Percentiles rank a stretch among this genome's conserved stretches.
phyloP scores from a whole-genome alignment of 805 yeast genomes.

The Sugiyamaella qingdaonensis region DNA sequence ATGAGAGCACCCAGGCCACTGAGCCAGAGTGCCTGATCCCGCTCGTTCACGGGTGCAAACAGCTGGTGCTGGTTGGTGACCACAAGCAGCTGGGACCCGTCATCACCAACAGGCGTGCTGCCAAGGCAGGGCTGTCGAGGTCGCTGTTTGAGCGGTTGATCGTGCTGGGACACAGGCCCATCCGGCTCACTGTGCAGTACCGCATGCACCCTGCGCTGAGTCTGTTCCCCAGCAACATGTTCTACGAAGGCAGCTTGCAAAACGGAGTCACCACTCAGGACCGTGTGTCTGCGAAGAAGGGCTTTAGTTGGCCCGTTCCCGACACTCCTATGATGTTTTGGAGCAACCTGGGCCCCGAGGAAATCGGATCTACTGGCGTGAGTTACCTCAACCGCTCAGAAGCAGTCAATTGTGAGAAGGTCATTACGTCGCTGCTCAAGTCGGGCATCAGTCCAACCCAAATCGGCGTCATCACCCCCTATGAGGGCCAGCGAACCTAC shows the following conservation, averaged over 20 bases:
- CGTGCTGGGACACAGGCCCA: conserved; percentile 75
- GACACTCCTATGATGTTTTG: conserved; percentile 94
- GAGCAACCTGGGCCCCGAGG: conserved; percentile 87
- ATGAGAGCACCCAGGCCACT: conserved; percentile 90
- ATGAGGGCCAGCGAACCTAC: conserved; percentile 88
- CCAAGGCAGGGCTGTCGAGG: conserved; percentile 80
- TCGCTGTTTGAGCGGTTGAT: conserved; percentile 85
- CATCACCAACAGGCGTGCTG: conserved; percentile 72
- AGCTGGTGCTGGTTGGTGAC: conserved; percentile 87
- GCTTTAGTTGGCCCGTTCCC: conserved; percentile 89
- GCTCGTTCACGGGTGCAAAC: conserved; percentile 82
- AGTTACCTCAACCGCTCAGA: conserved; percentile 82
- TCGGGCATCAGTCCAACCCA: conserved; percentile 77
- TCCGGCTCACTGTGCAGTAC: conserved; percentile 85
- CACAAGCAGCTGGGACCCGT: conserved; percentile 96
- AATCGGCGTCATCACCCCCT: conserved; percentile 91
- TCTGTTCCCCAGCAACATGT: conserved; percentile 86
- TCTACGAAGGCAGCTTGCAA: conserved; percentile 87
- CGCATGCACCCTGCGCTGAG: conserved; percentile 90
- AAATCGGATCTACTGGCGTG: conserved; percentile 74
- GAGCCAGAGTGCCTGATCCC: conserved; percentile 93
- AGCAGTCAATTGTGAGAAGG: conserved; percentile 81
- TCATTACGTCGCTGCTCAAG: conserved; percentile 64
- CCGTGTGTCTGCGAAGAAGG: conserved; percentile 48
- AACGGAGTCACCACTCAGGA: conserved; percentile 84